Evolutionary conservation across 805 yeast genomes (phyloP), one percentile per base, ranked within the genome.

Genomic region (Zygosaccharomyces bailii): DNA sequence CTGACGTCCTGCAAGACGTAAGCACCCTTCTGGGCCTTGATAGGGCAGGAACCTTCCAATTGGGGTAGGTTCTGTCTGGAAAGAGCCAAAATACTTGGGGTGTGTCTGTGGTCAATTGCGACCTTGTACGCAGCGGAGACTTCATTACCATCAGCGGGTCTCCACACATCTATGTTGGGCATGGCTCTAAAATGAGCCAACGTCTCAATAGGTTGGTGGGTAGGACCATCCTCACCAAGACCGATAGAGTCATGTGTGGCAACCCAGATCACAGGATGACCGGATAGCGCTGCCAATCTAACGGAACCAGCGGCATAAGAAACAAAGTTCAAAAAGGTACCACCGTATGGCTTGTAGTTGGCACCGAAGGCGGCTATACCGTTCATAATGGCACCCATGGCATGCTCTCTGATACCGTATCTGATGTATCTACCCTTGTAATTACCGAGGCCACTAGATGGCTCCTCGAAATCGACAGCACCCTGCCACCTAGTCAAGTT

Each of bases 381-480:
- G 73, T 93, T 91, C 81, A 90, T 78, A 69, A 90, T 85, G 54
- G 97, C 96, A 74, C 96, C 96, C 97, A 91, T 89, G 70, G 87
- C 97, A 73, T 93, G 98, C 78, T 91, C 99, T 74, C 99, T 85
- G 55, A 91, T 96, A 82, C 99, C 99, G 69, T 84, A 91, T 75
- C 97, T 84, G 71, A 91, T 76, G 76, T 91, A 91, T 68, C 96
- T 84, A 67, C 99, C 99, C 46, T 80, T 53, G 76, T 84, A 90
- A 63, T 80, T 80, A 70, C 98, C 98, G 56, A 87, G 73, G 38
- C 81, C 81, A 48, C 88, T 71, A 45, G 79, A 63, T 44, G 88
- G 86, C 44, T 93, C 86, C 79, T 93, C 96, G 90, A 90, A 91
- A 71, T 90, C 96, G 55, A 78, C 79, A 50, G 95, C 87, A 52